phyloP scores from a whole-genome alignment of 2,329 filamentous ascomycete genomes.

The Nigrospora osmanthi region DNA sequence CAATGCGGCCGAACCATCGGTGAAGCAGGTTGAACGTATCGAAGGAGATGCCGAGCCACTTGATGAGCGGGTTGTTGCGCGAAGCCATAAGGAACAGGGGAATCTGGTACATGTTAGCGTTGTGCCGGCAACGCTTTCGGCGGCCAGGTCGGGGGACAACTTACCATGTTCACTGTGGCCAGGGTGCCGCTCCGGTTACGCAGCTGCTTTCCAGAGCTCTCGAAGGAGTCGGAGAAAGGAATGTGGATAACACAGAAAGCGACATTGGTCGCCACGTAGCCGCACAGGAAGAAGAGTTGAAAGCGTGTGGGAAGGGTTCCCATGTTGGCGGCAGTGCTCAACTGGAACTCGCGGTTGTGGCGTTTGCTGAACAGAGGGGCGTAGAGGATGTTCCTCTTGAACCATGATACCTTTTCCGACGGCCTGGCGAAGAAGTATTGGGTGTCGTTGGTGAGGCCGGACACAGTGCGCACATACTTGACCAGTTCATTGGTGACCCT shows the following conservation, averaged over 20 bases:
- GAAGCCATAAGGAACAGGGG: slow-evolving; percentile 68
- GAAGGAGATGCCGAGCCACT: slow-evolving; percentile 65
- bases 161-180: slow-evolving; percentile 66
- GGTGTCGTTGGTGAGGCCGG: slow-evolving; percentile 69
- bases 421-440: slow-evolving; percentile 71
- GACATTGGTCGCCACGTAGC: slow-evolving; percentile 66
- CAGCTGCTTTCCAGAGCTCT: slow-evolving; percentile 38
- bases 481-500: slow-evolving; percentile 52
- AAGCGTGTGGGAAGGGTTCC: slow-evolving; percentile 76
- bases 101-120: slow-evolving; percentile 24
- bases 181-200: slow-evolving; percentile 65
- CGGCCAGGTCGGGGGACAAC: slow-evolving; percentile 4
- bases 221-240: slow-evolving; percentile 42
- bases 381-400: slow-evolving; percentile 61
- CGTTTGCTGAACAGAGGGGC: slow-evolving; percentile 67
- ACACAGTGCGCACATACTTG: slow-evolving; percentile 64
- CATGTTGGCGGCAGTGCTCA: slow-evolving; percentile 60
- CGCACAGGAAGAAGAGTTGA: slow-evolving; percentile 59
- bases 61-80: slow-evolving; percentile 72
- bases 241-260: slow-evolving; percentile 67
- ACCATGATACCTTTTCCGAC: slow-evolving; percentile 41
- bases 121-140: not conserved
- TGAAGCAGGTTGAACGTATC: slow-evolving; percentile 79
- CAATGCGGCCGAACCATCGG: slow-evolving; percentile 73
- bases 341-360: slow-evolving; percentile 67